Percentiles rank a stretch among this genome's conserved stretches.
phyloP scores from a whole-genome alignment of 2,329 filamentous ascomycete genomes.

The Cytospora leucostoma region DNA sequence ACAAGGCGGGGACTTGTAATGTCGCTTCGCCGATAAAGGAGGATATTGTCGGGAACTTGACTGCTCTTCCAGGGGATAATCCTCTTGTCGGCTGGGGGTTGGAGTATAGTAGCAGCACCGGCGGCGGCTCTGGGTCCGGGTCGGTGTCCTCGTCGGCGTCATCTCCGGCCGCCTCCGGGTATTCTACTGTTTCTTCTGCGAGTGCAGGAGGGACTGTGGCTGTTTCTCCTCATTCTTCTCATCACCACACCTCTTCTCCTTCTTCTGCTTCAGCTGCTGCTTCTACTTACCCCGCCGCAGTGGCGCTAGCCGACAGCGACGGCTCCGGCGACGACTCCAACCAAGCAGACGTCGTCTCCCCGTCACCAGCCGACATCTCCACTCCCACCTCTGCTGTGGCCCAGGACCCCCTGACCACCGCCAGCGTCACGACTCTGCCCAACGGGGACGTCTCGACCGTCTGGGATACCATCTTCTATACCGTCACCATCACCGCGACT shows the following conservation, averaged over 20 bases:
- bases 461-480: constrained; percentile 46
- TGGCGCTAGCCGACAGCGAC: constrained; percentile 9
- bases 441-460: constrained; percentile 37
- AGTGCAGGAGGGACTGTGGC: too few species aligned
- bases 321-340: constrained; percentile 15
- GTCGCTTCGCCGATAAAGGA: constrained; percentile 51
- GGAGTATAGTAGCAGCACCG: neutral
- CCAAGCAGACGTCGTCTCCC: constrained; percentile 15
- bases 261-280: neutral
- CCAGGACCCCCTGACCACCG: constrained; percentile 29
- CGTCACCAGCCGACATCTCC: constrained; percentile 28
- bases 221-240: too few species aligned
- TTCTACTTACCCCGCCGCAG: neutral
- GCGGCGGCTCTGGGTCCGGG: constrained; percentile 21
- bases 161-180: neutral
- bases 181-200: neutral
- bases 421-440: constrained; percentile 32
- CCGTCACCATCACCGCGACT: constrained; percentile 36
- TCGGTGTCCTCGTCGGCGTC: constrained; percentile 7
- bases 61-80: constrained; percentile 57
- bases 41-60: constrained; percentile 45
- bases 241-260: neutral
- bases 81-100: constrained; percentile 52
- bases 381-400: constrained; percentile 30
- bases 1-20: constrained; percentile 49